phyloP scores from a whole-genome alignment of 1,284 basidiomycete genomes.

The Ceratobasidium sp. region DNA sequence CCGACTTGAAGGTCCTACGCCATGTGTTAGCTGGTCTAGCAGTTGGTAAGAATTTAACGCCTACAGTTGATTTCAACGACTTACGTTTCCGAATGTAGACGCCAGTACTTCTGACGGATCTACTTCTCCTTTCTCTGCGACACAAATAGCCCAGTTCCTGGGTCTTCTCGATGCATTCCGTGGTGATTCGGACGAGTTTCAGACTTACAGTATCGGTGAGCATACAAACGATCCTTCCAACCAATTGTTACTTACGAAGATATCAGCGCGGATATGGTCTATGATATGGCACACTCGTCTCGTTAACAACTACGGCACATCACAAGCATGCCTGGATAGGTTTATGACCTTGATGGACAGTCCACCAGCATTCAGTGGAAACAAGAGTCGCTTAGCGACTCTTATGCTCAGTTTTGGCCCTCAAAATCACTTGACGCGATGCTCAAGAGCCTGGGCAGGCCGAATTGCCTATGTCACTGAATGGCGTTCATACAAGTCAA shows the following conservation, averaged over 20 bases:
- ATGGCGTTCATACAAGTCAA: conserved; percentile 25
- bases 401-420: background rate
- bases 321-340: conserved; percentile 16
- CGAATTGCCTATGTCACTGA: conserved; percentile 31
- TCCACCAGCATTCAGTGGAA: conserved; percentile 1
- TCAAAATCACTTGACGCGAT: background rate
- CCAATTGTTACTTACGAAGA: too few relatives aligned
- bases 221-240: background rate
- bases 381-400: background rate
- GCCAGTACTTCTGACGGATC: conserved; percentile 22
- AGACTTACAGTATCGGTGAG: conserved; percentile 28
- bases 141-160: conserved; percentile 10
- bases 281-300: conserved; percentile 41
- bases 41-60: conserved; percentile 1
- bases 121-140: conserved; percentile 3
- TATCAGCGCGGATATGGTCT: conserved; percentile 18
- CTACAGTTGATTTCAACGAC: background rate
- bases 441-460: conserved; percentile 9
- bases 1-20: background rate
- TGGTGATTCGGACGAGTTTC: background rate
- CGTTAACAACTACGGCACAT: conserved; percentile 9
- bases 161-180: background rate
- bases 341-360: background rate
- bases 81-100: background rate
- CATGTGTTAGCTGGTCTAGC: conserved; percentile 4